Base-by-base conservation (phyloP, 345 rosid species). In the Turnera subulata region DNA sequence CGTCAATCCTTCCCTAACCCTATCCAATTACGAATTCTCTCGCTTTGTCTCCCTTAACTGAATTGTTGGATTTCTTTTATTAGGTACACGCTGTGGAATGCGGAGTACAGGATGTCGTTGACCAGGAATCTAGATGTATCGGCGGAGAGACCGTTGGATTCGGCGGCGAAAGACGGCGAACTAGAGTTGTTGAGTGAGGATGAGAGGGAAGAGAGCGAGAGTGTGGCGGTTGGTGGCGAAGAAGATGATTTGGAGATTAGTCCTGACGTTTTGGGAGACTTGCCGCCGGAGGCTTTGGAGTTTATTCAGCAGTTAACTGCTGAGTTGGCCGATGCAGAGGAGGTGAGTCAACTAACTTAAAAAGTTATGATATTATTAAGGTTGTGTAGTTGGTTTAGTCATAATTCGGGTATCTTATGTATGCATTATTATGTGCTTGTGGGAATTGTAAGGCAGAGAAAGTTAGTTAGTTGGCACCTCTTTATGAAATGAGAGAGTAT, bases 41-140 rank as follows among this genome's bases (percentile, higher is more conserved):
- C 17, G 15, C 25, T 18, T 5, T 48, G 22, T 22, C 5, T 15
- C 11, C 18, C 23, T 17, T 46, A 16, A 13, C 46, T 49, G 23
- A 57, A 44, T 17, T 46, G 33, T 35, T 50, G 44, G 10, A 24
- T 45, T 38, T 54, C 14, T 8, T 17, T 46, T 0, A 1, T 13
- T 70, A 91, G 98, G 76, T 91, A 88, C 55, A 91, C 98, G 5
- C 50, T 91, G 70, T 91, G 98, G 98, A 91, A 85, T 59, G 92
- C 96, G 16, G 95, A 91, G 79, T 91, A 91, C 57, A 80, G 96
- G 73, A 67, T 91, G 22, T 84, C 85, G 1, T 70, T 87, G 80
- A 70, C 48, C 71, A 79, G 95, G 70, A 91, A 87, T 69, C 82
- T 82, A 26, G 88, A 84, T 62, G 76, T 80, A 35, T 59, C 73